Conservation (phyloP, 106 monocot species). For the Dendrobium chrysotoxum region DNA sequence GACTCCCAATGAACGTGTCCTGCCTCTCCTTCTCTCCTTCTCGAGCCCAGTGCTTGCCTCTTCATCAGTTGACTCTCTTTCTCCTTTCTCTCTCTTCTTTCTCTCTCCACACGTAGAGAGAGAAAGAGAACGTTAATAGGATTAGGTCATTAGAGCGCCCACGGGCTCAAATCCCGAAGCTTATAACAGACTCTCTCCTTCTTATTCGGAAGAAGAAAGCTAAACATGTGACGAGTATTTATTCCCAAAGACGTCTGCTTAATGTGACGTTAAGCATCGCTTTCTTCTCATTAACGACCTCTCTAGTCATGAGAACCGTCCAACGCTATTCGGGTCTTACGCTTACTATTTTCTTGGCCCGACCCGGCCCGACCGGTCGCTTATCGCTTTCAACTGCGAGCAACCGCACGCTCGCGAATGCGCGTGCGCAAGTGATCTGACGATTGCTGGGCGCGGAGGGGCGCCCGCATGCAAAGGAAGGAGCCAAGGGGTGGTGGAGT, state of each 20-base stretch:
- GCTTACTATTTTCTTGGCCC: neutral
- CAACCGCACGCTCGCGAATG: neutral
- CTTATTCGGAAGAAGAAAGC: neutral
- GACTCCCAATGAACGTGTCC: neutral
- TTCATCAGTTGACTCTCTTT: conserved; percentile 1
- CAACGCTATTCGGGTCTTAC: no score
- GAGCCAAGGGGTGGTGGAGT: neutral
- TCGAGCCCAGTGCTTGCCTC: conserved; percentile 3
- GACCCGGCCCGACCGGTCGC: neutral
- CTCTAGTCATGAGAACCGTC: neutral
- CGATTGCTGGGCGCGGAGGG: neutral
- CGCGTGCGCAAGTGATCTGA: neutral
- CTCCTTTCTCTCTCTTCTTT: neutral
- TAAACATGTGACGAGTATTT: neutral
- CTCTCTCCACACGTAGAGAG: conserved; percentile 1
- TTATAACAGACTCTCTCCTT: neutral
- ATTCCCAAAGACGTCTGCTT: neutral
- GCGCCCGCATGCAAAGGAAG: neutral
- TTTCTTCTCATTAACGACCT: neutral
- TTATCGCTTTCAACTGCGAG: neutral
- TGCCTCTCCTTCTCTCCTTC: neutral
- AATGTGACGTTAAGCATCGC: neutral
- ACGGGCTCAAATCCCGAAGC: neutral
- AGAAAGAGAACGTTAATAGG: neutral
- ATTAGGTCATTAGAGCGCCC: neutral